Conservation (phyloP, 257 asterid species). For the Penstemon barbatus region DNA sequence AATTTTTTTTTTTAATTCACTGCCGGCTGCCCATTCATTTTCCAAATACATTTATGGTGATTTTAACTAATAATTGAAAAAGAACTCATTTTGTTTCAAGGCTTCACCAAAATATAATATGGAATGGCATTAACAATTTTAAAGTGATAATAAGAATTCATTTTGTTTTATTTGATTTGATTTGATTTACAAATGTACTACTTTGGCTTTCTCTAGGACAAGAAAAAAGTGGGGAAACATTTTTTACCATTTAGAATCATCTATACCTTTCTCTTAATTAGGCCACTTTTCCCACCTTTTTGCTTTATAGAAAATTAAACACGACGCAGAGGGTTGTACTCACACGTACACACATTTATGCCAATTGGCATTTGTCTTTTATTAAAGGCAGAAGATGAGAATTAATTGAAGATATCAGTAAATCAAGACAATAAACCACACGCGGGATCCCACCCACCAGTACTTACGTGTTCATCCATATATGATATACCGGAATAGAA, state of each 20-base stretch:
- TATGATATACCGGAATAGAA: no score
- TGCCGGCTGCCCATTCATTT: no score
- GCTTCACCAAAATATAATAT: no score
- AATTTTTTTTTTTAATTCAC: no score
- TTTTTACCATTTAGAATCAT: conserved; percentile 10
- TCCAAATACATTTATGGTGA: no score
- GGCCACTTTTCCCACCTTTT: not conserved
- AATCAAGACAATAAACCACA: conserved; percentile 3
- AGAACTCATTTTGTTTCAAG: no score
- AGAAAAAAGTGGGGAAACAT: not conserved
- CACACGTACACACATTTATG: not conserved
- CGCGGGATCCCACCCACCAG: conserved; percentile 2
- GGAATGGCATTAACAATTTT: no score
- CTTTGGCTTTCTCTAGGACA: conserved; percentile 5
- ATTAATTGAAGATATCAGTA: conserved; percentile 7
- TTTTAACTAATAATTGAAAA: no score
- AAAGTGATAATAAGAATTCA: no score
- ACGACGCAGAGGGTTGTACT: not conserved
- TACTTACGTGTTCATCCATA: no score
- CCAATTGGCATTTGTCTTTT: conserved; percentile 11
- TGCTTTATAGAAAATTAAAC: conserved; percentile 10
- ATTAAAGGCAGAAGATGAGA: not conserved
- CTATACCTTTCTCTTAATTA: not conserved
- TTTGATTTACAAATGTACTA: not conserved
- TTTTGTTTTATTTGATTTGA: no score